Base-by-base conservation (phyloP, 148 eudicot species). In the Beta vulgaris region DNA sequence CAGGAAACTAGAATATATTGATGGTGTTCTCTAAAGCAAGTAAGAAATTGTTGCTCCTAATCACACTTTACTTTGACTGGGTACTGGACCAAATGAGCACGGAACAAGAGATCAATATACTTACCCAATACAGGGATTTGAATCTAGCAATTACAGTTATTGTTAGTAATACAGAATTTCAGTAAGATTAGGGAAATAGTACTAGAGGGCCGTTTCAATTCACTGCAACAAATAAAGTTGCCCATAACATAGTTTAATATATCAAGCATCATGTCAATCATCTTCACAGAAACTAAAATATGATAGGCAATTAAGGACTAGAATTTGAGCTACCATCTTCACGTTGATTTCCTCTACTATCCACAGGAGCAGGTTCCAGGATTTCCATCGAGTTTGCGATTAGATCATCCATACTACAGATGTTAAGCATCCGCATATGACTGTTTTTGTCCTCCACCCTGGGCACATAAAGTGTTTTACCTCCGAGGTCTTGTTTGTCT, bases 311-410 rank as follows among this genome's bases (percentile, higher is more conserved):
- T 16, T 51, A 60, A 26, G 62, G 39, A 1, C 62, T 62, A 46
- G 32, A 39, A 36, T 6, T 15, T 43, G 40, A 11, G 11, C 66
- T 87, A 95, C 99, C 99, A 79, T 95, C 92, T 82, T 95, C 92
- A 26, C 96, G 92, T 76, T 85, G 88, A 79, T 88, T 89, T 73
- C 97, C 99, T 43, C 83, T 78, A 48, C 89, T 84, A 80, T 92
- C 96, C 32, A 87, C 73, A n/a, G 91, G 87, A 79, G 85, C 87
- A 70, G 99, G 99, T 76, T 95, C 99, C 79, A 95, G 79, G 61
- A 95, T 95, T 77, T 89, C 79, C 99, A 95, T 95, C 37, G 99
- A 90, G 73, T 95, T 95, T 29, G 97, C 89, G 77, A 92, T 82
- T 37, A 95, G 82, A 84, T 95, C 97, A 61, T 87, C 82, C 72